Conservation (phyloP, 768 basidiomycete genomes). For the Cystofilobasidium capitatum region DNA sequence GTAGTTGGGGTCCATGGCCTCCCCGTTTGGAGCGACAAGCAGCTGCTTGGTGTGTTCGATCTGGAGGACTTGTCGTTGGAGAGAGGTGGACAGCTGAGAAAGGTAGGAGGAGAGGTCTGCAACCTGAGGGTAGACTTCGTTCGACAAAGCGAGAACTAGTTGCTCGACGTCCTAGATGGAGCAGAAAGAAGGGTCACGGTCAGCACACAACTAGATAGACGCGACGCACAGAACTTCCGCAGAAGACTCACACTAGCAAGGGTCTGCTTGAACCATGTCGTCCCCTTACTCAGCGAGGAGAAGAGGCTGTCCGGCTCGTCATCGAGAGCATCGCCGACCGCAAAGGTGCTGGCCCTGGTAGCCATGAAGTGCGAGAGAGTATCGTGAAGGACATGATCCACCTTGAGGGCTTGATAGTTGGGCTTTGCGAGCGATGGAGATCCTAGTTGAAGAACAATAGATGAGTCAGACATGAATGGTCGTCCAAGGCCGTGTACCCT, state of each 20-base stretch:
- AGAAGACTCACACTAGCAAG: not conserved
- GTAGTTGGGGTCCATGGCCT: not conserved
- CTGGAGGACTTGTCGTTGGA: conserved; percentile 71
- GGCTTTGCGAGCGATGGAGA: conserved; percentile 62
- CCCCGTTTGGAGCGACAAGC: not conserved
- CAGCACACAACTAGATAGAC: not conserved
- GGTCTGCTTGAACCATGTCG: conserved; percentile 1
- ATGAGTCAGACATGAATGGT: not conserved
- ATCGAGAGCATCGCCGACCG: not conserved
- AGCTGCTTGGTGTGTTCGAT: conserved; percentile 45
- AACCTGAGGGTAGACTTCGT: conserved; percentile 79
- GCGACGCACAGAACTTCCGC: not conserved
- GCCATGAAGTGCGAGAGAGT: conserved; percentile 77
- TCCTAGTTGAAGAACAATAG: conserved; percentile 44
- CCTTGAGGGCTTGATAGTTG: conserved; percentile 65
- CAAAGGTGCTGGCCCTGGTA: conserved; percentile 62
- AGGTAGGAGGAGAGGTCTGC: conserved; percentile 76
- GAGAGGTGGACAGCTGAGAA: conserved; percentile 67
- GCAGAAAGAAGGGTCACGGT: not conserved
- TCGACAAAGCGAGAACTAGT: conserved; percentile 63
- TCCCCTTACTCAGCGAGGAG: not conserved
- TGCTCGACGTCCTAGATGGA: conserved; percentile 64
- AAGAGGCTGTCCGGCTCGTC: not conserved
- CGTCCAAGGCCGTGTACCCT: not conserved
- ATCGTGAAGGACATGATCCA: conserved; percentile 80